A percentile compares a stretch with the other conserved stretches of the same genome.
Evolutionary conservation across 2,329 filamentous ascomycete species (phyloP).

Genomic region (Penicillium sp.): DNA sequence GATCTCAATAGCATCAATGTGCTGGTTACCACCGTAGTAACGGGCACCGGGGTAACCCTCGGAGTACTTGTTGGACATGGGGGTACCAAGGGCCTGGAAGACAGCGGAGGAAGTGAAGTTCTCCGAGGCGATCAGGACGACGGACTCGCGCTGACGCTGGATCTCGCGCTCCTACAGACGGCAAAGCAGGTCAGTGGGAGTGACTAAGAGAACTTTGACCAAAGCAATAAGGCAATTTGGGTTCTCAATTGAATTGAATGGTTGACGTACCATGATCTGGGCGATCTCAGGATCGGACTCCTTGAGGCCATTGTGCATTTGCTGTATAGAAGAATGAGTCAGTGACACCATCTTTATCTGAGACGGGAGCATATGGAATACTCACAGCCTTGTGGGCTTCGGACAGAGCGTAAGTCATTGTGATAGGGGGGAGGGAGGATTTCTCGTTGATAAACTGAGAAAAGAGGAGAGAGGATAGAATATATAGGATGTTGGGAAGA

Average conservation of each 20-base stretch:
- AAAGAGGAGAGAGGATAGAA: slow-evolving; percentile 10
- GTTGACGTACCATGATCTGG: slow-evolving; percentile 81
- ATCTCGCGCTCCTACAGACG: slow-evolving; percentile 78
- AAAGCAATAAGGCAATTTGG: background rate
- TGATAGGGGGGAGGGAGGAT: slow-evolving; percentile 27
- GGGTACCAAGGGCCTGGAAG: slow-evolving; percentile 92
- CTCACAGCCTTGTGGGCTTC: slow-evolving; percentile 68
- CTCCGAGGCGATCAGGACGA: slow-evolving; percentile 98
- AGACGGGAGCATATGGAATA: slow-evolving; percentile 23
- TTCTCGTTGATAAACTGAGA: slow-evolving; percentile 15
- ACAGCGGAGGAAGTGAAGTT: slow-evolving; percentile 99
- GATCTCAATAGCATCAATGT: slow-evolving; percentile 94
- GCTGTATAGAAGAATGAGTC: slow-evolving; percentile 58
- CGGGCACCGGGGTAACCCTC: slow-evolving; percentile 97
- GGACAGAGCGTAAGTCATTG: slow-evolving; percentile 65
- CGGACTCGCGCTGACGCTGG: slow-evolving; percentile 96
- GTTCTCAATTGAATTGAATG: slow-evolving; percentile 4
- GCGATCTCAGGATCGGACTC: slow-evolving; percentile 94
- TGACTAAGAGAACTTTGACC: background rate
- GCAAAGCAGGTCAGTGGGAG: slow-evolving; percentile 35
- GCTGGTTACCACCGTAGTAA: slow-evolving; percentile 99
- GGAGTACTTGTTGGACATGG: slow-evolving; percentile 99
- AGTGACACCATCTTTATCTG: slow-evolving; percentile 28
- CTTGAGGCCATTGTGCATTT: slow-evolving; percentile 93
- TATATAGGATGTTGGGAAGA: slow-evolving; percentile 10